These are phyloP conservation scores for Kandelia obovata DNA, from an alignment of 345 rosid species.

Conservation along the genomic window DNA sequence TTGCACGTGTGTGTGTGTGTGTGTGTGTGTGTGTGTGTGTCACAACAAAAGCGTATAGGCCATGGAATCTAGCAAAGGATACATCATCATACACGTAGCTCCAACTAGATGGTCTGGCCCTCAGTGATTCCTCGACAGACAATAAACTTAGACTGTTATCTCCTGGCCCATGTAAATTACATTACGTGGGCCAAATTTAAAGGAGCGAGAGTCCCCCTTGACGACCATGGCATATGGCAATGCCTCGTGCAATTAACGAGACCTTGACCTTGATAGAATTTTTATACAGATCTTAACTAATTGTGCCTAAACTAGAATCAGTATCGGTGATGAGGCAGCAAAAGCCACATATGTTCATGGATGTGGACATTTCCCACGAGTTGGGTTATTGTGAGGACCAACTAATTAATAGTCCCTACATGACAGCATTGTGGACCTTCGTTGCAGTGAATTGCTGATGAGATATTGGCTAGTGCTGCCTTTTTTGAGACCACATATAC, in stretches of 20 bases:
- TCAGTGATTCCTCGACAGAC: conserved; percentile 9
- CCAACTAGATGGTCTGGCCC: conserved; percentile 17
- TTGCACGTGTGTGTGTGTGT: conserved; percentile 4
- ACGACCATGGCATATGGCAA: not conserved
- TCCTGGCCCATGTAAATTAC: not conserved
- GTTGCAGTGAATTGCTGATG: conserved; percentile 23
- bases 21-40: not conserved
- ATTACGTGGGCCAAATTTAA: not conserved
- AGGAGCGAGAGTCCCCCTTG: not conserved
- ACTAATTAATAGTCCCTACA: conserved; percentile 9
- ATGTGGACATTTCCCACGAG: not conserved
- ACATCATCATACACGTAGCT: conserved; percentile 14
- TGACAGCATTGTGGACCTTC: conserved; percentile 33
- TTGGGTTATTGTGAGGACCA: conserved; percentile 12
- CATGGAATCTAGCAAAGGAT: conserved; percentile 4
- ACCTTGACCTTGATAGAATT: not conserved
- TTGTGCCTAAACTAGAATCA: not conserved
- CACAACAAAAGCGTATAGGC: conserved; percentile 4
- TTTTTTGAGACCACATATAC: conserved; percentile 39
- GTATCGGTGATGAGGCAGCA: not conserved
- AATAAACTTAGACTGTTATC: not conserved
- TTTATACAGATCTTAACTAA: not conserved
- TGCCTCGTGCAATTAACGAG: not conserved
- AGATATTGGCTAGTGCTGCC: conserved; percentile 30
- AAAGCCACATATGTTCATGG: not conserved